Evolutionary conservation across 2,329 filamentous ascomycete species (phyloP), one percentile per base, ranked within the genome.

Genomic region (Aspergillus eucalypticola): DNA sequence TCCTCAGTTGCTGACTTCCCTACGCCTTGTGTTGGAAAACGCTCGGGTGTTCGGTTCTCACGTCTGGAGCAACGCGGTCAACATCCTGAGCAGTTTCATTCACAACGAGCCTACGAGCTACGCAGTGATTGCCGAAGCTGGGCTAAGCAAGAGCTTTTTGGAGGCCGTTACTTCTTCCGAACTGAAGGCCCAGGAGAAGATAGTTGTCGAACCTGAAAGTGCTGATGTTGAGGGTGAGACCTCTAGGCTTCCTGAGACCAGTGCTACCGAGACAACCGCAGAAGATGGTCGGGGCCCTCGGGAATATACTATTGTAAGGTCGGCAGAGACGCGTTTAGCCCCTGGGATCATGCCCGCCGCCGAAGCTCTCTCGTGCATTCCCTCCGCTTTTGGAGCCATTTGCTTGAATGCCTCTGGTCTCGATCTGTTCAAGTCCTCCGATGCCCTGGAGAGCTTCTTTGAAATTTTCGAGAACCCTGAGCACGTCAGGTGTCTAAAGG

Each of bases 41-140:
- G 88, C 90, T 39, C 82, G 82, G 55, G 82, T 88, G 39, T 99
- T 93, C 73, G 95, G 95, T 11, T 95, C 94, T 2, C 89, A 95
- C 60, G 92, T 98, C 5, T 99, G 95, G 95, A 96, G 92, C 52
- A 93, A 93, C 73, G 90, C 92, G 6, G 91, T 96, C 63, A 93
- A 89, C 57, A 94, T 97, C 59, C 81, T 99, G 54, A 95, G 91
- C 71, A 94, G 92, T 68, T 99, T 99, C 76, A 96, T 99, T 69
- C 96, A 99, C 77, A 97, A 98, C 72, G 95, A 99, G 71, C 95
- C 95, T 0, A 99, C 95, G 0, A 99, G 95, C 75, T 99, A 96
- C 74, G 90, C 92, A 27, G 92, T 96, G 23, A 95, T 99, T 65
- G 92, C 91, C 13, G 95, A 99, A 77, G 94, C 95, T 54, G 92